phyloP scores from a whole-genome alignment of 352 stramenopile genomes.

The Phytophthora pseudosyringae region DNA sequence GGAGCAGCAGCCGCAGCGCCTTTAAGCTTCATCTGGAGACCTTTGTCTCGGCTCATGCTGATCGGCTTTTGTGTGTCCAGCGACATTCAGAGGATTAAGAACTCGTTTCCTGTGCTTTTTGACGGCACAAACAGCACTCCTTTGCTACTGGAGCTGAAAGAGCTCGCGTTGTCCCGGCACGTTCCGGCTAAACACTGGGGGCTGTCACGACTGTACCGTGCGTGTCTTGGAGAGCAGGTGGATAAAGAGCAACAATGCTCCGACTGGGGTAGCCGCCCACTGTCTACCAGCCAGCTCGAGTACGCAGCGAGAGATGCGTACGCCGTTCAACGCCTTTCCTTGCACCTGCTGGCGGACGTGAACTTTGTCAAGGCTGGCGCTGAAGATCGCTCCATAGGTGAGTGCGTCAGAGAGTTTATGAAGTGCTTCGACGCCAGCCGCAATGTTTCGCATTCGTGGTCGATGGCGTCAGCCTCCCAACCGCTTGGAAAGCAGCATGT shows the following conservation, averaged over 20 bases:
- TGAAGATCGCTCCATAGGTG: slow-evolving; percentile 10
- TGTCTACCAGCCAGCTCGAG: slow-evolving; percentile 47
- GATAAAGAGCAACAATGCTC: slow-evolving; percentile 75
- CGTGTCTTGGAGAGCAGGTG: slow-evolving; percentile 47
- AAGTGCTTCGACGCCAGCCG: slow-evolving; percentile 20
- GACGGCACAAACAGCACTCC: slow-evolving; percentile 1
- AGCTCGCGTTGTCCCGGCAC: slow-evolving; percentile 53
- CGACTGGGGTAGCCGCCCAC: slow-evolving; percentile 56
- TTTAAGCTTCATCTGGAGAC: slow-evolving; percentile 49
- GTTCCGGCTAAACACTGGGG: slow-evolving; percentile 61
- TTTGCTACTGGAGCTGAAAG: slow-evolving; percentile 61
- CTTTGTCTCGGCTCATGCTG: slow-evolving; percentile 40
- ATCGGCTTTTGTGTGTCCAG: slow-evolving; percentile 64
- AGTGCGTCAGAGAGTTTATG: slow-evolving; percentile 16
- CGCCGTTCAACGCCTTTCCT: slow-evolving; percentile 49
- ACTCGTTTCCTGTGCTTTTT: slow-evolving; percentile 47
- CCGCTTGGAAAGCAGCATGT: slow-evolving; percentile 47
- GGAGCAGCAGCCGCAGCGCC: slow-evolving; percentile 40
- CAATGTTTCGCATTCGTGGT: slow-evolving; percentile 12
- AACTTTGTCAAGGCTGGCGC: slow-evolving; percentile 5
- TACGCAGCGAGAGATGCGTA: slow-evolving; percentile 70
- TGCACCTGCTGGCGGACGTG: slow-evolving; percentile 57
- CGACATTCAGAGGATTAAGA: slow-evolving; percentile 57
- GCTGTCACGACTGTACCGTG: slow-evolving; percentile 50
- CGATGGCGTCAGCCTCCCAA: slow-evolving; percentile 8